A percentile compares a stretch with the other conserved stretches of the same genome.
These are phyloP conservation scores for Dendrobium catenatum DNA, from an alignment of 106 monocot genomes.

Conservation along the genomic window DNA sequence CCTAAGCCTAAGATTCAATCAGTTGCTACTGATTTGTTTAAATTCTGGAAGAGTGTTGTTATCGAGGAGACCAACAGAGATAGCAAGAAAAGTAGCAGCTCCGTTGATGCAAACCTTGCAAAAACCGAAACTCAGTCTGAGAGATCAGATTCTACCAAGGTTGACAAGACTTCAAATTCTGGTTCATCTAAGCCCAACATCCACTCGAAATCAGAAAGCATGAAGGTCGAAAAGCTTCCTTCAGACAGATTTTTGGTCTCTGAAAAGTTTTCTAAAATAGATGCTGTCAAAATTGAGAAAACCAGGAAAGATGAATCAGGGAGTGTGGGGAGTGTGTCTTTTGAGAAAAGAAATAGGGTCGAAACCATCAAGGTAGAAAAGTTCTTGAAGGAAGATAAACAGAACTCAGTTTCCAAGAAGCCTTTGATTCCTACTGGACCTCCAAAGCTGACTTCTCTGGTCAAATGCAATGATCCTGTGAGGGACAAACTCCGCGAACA, in stretches of 20 bases:
- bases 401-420: slow-evolving; percentile 8
- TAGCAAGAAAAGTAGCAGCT: slow-evolving; percentile 34
- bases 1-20: slow-evolving; percentile 59
- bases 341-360: neutral
- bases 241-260: neutral
- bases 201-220: slow-evolving; percentile 6
- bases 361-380: slow-evolving; percentile 7
- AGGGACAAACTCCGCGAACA: slow-evolving; percentile 72
- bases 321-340: neutral
- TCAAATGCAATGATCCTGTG: slow-evolving; percentile 66
- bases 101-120: slow-evolving; percentile 6
- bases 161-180: slow-evolving; percentile 17
- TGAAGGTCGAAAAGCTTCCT: slow-evolving; percentile 22
- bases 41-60: slow-evolving; percentile 76
- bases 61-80: slow-evolving; percentile 59
- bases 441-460: slow-evolving; percentile 50
- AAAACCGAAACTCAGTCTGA: slow-evolving; percentile 14
- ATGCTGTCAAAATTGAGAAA: slow-evolving; percentile 19
- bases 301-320: neutral
- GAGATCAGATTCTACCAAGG: slow-evolving; percentile 19
- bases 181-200: slow-evolving; percentile 8
- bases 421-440: slow-evolving; percentile 9
- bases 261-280: slow-evolving; percentile 9
- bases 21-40: slow-evolving; percentile 63
- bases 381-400: slow-evolving; percentile 8